These are phyloP conservation scores for Lentinula edodes DNA, from an alignment of 768 basidiomycete species.

Conservation along the genomic window DNA sequence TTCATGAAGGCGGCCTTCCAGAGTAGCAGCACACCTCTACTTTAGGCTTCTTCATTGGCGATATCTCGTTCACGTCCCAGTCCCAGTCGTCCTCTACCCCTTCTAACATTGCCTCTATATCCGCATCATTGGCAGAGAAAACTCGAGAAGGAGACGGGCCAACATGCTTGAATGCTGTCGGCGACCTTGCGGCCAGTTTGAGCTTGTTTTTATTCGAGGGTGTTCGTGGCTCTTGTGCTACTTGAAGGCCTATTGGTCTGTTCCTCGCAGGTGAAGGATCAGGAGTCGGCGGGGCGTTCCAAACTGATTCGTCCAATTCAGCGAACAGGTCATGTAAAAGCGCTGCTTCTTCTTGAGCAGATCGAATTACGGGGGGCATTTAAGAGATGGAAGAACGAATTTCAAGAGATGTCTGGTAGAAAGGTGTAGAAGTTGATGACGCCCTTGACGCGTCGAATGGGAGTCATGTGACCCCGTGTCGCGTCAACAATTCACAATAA, in stretches of 20 bases:
- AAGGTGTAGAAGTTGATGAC: neutral
- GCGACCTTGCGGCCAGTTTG: constrained; percentile 3
- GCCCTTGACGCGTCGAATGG: neutral
- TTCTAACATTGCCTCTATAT: constrained; percentile 47
- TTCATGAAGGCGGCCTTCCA: neutral
- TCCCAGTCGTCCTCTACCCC: constrained; percentile 72
- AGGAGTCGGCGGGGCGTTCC: constrained; percentile 32
- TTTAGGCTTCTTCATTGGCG: constrained; percentile 39
- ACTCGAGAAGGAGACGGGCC: constrained; percentile 17
- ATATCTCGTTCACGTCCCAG: constrained; percentile 52
- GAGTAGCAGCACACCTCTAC: constrained; percentile 7
- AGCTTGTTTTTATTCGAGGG: constrained; percentile 10
- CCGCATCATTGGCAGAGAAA: constrained; percentile 28
- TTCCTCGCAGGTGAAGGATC: constrained; percentile 25
- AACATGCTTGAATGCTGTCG: constrained; percentile 5
- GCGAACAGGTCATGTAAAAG: constrained; percentile 53
- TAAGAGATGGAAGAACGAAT: neutral
- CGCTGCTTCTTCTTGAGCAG: constrained; percentile 45
- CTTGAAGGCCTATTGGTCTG: constrained; percentile 4
- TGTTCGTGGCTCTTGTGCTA: constrained; percentile 14
- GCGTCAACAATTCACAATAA: neutral
- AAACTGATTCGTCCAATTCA: constrained; percentile 50
- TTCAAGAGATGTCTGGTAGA: neutral
- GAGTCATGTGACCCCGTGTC: neutral
- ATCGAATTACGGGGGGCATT: constrained; percentile 30